phyloP scores from a whole-genome alignment of 2,329 filamentous ascomycete genomes.

The Nemania sp. region DNA sequence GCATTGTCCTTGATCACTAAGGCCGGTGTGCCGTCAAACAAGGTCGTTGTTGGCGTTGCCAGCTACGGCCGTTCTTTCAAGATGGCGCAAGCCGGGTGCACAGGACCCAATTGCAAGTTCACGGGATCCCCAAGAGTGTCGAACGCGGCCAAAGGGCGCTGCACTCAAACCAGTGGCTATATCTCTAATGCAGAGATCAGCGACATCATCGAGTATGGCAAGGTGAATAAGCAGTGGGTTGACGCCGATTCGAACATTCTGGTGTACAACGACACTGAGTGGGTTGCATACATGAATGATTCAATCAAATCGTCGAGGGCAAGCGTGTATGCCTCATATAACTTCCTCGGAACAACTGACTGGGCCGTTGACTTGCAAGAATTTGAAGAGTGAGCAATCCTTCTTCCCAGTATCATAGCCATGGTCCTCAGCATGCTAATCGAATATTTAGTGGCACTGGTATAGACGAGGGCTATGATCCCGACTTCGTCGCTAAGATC shows the following conservation, averaged over 20 bases:
- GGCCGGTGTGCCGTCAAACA: conserved; percentile 26
- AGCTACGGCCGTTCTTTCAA: conserved; percentile 16
- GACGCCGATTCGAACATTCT: conserved; percentile 25
- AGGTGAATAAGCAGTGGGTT: neutral
- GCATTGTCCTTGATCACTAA: conserved; percentile 33
- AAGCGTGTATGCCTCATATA: conserved; percentile 28
- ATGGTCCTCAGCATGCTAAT: neutral
- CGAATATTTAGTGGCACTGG: conserved; percentile 4
- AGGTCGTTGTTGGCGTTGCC: conserved; percentile 28
- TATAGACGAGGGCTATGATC: conserved; percentile 1
- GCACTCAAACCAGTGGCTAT: conserved; percentile 45
- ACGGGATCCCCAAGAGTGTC: conserved; percentile 36
- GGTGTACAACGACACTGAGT: conserved; percentile 30
- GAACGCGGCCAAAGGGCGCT: conserved; percentile 37
- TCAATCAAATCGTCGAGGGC: conserved; percentile 30
- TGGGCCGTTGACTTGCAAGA: conserved; percentile 43
- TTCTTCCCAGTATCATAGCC: neutral
- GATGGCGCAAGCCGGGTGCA: conserved; percentile 40
- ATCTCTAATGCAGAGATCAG: conserved; percentile 45
- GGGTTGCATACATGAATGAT: conserved; percentile 28
- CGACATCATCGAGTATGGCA: conserved; percentile 33
- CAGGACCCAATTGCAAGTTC: conserved; percentile 38
- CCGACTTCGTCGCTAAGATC: conserved; percentile 13
- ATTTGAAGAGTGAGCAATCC: conserved; percentile 16
- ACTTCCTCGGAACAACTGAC: conserved; percentile 40